Evolutionary conservation across 176 grass and related monocot species (phyloP).

Genomic region (Carex pumila): DNA sequence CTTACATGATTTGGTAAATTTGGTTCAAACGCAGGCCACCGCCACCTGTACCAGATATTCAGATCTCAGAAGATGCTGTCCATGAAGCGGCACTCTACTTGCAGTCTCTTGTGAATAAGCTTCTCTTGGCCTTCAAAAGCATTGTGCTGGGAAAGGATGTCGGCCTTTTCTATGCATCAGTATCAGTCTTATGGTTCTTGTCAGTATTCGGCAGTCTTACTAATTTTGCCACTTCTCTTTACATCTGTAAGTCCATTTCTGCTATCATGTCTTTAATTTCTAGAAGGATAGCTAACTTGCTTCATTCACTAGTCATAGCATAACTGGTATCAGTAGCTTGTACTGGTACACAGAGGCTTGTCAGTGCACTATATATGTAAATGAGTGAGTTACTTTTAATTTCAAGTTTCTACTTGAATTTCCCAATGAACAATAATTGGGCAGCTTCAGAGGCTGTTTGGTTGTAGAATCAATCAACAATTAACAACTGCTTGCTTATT

Average conservation of each 20-base stretch:
- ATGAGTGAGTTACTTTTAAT: background rate
- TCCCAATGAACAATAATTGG: background rate
- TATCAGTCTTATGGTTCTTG: slow-evolving; percentile 39
- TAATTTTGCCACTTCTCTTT: slow-evolving; percentile 47
- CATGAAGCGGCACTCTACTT: slow-evolving; percentile 37
- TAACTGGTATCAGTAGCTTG: background rate
- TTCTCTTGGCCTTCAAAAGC: slow-evolving; percentile 30
- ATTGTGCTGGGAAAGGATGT: slow-evolving; percentile 50
- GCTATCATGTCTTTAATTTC: background rate
- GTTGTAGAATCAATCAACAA: background rate
- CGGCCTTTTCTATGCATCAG: slow-evolving; percentile 31
- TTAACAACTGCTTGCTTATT: slow-evolving; percentile 1
- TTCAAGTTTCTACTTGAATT: background rate
- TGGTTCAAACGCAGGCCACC: slow-evolving; percentile 29
- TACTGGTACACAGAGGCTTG: background rate
- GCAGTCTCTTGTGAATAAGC: slow-evolving; percentile 28
- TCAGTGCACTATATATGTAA: background rate
- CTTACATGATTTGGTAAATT: background rate
- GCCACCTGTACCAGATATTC: slow-evolving; percentile 46
- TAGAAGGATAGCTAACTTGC: background rate
- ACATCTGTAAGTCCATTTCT: slow-evolving; percentile 14
- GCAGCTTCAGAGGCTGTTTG: background rate
- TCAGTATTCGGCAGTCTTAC: slow-evolving; percentile 46
- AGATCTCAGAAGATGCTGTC: slow-evolving; percentile 36
- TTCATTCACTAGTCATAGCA: background rate